Conservation (phyloP, 169 alveolate genomes). For the Toxoplasma gondii region DNA sequence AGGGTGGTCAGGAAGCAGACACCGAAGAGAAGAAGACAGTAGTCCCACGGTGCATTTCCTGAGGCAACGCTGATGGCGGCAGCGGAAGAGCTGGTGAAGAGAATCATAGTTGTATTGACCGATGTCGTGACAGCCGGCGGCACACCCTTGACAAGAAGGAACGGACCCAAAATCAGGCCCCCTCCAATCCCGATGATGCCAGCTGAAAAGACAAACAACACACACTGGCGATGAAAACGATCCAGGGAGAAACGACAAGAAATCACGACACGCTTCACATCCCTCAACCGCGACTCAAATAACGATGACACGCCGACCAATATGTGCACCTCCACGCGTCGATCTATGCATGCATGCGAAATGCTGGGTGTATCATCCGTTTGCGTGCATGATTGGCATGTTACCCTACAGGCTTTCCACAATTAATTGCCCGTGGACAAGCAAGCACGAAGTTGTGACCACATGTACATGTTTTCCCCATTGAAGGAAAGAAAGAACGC, state of each 20-base stretch:
- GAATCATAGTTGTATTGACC: conserved; percentile 54
- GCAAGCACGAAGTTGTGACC: too few species aligned
- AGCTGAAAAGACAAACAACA: conserved; percentile 51
- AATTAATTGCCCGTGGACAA: too few species aligned
- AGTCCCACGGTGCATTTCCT: conserved; percentile 53
- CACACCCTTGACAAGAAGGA: conserved; percentile 73
- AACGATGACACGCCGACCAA: neutral
- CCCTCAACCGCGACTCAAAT: neutral
- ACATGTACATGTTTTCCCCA: too few species aligned
- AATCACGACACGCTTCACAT: neutral
- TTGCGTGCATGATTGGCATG: too few species aligned
- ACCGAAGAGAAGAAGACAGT: conserved; percentile 38
- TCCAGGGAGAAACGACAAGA: neutral
- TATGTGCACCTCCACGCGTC: neutral
- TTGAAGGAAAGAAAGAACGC: too few species aligned
- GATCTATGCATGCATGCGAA: too few species aligned
- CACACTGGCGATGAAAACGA: too few species aligned
- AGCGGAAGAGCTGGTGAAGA: conserved; percentile 64
- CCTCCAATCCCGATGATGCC: conserved; percentile 81
- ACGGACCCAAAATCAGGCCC: conserved; percentile 78
- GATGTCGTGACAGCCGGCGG: conserved; percentile 75
- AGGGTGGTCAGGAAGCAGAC: conserved; percentile 60
- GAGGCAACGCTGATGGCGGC: conserved; percentile 53
- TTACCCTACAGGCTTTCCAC: too few species aligned
- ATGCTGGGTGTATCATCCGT: too few species aligned